These are phyloP conservation scores for Entoloma clypeatum DNA, from an alignment of 1,284 basidiomycete genomes.

Conservation along the genomic window DNA sequence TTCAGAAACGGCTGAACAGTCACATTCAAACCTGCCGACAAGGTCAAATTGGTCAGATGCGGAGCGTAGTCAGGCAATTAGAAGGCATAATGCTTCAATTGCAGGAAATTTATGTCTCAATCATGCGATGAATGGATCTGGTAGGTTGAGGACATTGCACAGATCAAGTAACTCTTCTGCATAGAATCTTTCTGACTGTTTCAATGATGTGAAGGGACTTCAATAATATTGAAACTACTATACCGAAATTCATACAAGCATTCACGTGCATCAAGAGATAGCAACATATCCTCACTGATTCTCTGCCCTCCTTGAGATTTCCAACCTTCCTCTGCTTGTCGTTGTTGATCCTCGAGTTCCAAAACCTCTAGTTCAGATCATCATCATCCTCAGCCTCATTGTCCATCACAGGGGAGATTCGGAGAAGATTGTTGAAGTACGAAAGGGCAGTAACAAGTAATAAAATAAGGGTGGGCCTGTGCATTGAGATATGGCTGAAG, in stretches of 20 bases:
- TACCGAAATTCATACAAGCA: conserved; percentile 1
- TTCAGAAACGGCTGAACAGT: too few species aligned
- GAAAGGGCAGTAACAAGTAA: too few species aligned
- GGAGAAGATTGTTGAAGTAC: too few species aligned
- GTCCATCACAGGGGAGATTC: too few species aligned
- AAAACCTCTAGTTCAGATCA: too few species aligned
- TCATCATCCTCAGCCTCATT: too few species aligned
- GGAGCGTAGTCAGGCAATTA: conserved; percentile 14
- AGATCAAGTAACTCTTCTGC: background rate
- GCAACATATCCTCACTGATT: background rate
- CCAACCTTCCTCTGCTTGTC: too few species aligned
- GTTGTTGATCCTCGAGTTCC: too few species aligned
- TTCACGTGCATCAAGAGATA: background rate
- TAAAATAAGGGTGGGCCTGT: too few species aligned
- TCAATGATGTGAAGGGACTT: background rate
- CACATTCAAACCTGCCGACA: too few species aligned
- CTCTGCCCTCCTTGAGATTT: background rate
- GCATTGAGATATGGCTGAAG: too few species aligned
- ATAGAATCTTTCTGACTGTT: background rate
- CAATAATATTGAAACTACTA: background rate
- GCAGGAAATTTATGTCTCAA: conserved; percentile 7
- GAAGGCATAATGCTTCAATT: conserved; percentile 16
- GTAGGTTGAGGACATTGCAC: conserved; percentile 11
- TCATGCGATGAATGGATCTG: conserved; percentile 13
- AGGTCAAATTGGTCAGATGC: conserved; percentile 15